These are phyloP conservation scores for Phytophthora podocarpi DNA, from an alignment of 352 stramenopile species.

Conservation along the genomic window DNA sequence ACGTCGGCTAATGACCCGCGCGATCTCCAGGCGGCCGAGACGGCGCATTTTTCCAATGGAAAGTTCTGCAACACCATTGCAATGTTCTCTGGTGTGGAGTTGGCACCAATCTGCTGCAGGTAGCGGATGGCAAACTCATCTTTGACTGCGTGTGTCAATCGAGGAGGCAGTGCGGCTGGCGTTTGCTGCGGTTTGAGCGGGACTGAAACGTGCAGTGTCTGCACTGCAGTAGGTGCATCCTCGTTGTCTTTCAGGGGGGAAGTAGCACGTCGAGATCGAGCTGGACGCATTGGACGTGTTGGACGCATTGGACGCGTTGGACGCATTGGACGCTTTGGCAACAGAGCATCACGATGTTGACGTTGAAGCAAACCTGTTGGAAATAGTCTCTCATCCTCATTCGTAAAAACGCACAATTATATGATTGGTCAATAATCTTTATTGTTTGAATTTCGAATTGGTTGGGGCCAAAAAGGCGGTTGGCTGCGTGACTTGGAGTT, in stretches of 20 bases:
- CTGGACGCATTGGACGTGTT: slow-evolving; percentile 14
- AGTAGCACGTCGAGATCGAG: slow-evolving; percentile 9
- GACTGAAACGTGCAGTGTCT: slow-evolving; percentile 58
- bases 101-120: slow-evolving; percentile 60
- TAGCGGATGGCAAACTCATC: slow-evolving; percentile 82
- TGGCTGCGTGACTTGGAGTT: slow-evolving; percentile 29
- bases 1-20: slow-evolving; percentile 58
- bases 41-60: slow-evolving; percentile 64
- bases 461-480: not conserved
- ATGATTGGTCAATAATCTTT: slow-evolving; percentile 27
- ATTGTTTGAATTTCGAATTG: slow-evolving; percentile 49
- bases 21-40: slow-evolving; percentile 63
- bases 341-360: not conserved
- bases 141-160: slow-evolving; percentile 51
- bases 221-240: slow-evolving; percentile 44
- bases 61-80: slow-evolving; percentile 64
- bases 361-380: slow-evolving; percentile 1
- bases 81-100: slow-evolving; percentile 58
- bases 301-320: no score
- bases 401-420: not conserved
- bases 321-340: no score
- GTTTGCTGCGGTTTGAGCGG: slow-evolving; percentile 60
- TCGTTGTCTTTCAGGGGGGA: not conserved
- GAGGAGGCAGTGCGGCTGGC: slow-evolving; percentile 41
- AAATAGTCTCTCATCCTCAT: not conserved